Evolutionary conservation across 768 basidiomycete species (phyloP), one percentile per base, ranked within the genome.

Genomic region (Amanita subjunquillea): DNA sequence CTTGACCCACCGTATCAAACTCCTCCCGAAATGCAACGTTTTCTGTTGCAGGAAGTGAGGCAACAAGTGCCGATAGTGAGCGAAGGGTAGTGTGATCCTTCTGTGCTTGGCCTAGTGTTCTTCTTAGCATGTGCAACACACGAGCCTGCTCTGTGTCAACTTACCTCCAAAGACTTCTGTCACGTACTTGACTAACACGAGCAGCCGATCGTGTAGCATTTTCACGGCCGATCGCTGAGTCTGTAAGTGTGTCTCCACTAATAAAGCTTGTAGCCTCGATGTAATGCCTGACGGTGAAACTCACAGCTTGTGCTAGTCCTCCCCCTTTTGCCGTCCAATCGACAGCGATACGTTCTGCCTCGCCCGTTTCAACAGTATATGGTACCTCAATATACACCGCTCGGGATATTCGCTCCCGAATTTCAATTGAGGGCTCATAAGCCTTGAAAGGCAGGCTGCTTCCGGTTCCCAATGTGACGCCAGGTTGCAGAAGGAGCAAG

Each of bases 301-400:
- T 69, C 58, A 92, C 91, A 70, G 57, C 83, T 89, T 12, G 83
- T 88, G 40, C 84, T 86, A 56, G 83, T 87, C 81, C 87, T 45
- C 91, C 89, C 7, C 89, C 88, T 64, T 83, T 82, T 23, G 90
- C 87, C 2, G 90, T 90, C 78, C 91, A 95, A 65, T 98, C 95
- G 0, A 99, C 96, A 5, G 96, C 96, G 56, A 99, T 97, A 37
- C 96, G 83, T 65, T 99, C 96, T 13, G 96, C 96, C 69, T 99
- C 96, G 32, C 95, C 96, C 0, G 95, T 97, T 67, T 97, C 95
- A 15, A 99, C 86, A 47, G 80, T 85, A 69, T 85, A 98, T 3
- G 85, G 72, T 1, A 85, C 89, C 61, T 91, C 87, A 42, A 95
- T 81, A 60, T 89, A 95, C 9, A 86, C 83, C 1, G 83, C 80